Evolutionary conservation across 2,329 filamentous ascomycete genomes (phyloP).

Genomic region (Nemania diffusa): DNA sequence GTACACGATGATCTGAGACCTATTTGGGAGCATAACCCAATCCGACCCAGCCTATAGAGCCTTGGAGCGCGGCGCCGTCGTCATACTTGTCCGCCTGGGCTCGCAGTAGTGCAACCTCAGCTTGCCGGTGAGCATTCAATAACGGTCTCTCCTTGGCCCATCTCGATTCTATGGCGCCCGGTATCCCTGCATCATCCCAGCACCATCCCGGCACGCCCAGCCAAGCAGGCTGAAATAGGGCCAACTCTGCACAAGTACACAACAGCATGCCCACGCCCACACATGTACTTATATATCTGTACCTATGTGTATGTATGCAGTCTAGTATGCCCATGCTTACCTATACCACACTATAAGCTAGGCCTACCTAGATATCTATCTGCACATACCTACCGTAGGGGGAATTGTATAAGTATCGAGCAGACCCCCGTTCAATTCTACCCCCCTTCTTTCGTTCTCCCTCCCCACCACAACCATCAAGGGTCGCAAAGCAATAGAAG

Average conservation of each 20-base stretch:
- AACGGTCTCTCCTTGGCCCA: conserved; percentile 16
- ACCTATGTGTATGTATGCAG: not conserved
- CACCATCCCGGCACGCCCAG: conserved; percentile 22
- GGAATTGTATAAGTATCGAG: conserved; percentile 52
- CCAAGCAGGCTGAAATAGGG: conserved; percentile 34
- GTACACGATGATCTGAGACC: conserved; percentile 35
- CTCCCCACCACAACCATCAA: conserved; percentile 64
- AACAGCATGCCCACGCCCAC: too few species aligned
- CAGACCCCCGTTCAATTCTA: conserved; percentile 50
- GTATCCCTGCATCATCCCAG: conserved; percentile 21
- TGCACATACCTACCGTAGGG: not conserved
- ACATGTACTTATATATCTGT: too few species aligned
- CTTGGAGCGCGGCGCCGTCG: conserved; percentile 16
- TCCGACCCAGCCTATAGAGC: conserved; percentile 33
- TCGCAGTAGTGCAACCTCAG: conserved; percentile 30
- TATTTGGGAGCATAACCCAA: conserved; percentile 21
- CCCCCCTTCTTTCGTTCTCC: conserved; percentile 58
- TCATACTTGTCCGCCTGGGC: conserved; percentile 22
- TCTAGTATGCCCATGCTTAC: not conserved
- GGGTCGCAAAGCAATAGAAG: conserved; percentile 69
- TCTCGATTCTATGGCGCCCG: conserved; percentile 6
- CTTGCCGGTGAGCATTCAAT: conserved; percentile 22
- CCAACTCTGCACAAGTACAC: not conserved
- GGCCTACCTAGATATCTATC: not conserved
- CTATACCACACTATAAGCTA: not conserved